A percentile compares a stretch with the other conserved stretches of the same genome.
These are phyloP conservation scores for Catunica adiposa DNA, from an alignment of 2,329 filamentous ascomycete genomes.

Conservation along the genomic window DNA sequence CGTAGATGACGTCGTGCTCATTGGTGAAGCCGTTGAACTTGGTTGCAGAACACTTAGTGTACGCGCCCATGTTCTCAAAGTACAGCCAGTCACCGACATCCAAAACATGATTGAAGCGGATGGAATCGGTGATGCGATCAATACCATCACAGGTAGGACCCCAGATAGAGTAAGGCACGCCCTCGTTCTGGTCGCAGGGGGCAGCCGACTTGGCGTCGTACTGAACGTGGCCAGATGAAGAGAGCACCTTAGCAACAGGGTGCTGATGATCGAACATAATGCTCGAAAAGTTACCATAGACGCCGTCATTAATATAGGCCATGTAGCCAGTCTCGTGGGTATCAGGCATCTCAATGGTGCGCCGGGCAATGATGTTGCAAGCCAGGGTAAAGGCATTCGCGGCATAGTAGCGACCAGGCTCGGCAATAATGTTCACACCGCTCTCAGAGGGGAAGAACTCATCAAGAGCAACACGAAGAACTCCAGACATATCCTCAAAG, in stretches of 20 bases:
- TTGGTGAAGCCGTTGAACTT: slow-evolving; percentile 96
- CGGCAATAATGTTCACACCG: slow-evolving; percentile 73
- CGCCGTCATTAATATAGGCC: slow-evolving; percentile 93
- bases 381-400: slow-evolving; percentile 85
- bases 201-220: slow-evolving; percentile 39
- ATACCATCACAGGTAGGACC: slow-evolving; percentile 96
- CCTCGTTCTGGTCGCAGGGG: slow-evolving; percentile 23
- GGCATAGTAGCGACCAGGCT: slow-evolving; percentile 94
- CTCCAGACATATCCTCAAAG: slow-evolving; percentile 77
- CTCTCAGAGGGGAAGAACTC: slow-evolving; percentile 63
- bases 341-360: slow-evolving; percentile 60
- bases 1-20: slow-evolving; percentile 81
- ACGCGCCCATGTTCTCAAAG: slow-evolving; percentile 97
- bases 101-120: slow-evolving; percentile 57
- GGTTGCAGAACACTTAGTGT: slow-evolving; percentile 95
- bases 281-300: slow-evolving; percentile 97
- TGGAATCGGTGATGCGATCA: slow-evolving; percentile 76
- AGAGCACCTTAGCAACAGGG: slow-evolving; percentile 67
- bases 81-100: slow-evolving; percentile 96
- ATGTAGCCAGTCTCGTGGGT: slow-evolving; percentile 64
- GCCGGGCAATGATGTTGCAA: slow-evolving; percentile 88
- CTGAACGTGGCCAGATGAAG: slow-evolving; percentile 38
- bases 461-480: slow-evolving; percentile 65
- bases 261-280: slow-evolving; percentile 99
- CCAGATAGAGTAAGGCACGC: slow-evolving; percentile 87